These are phyloP conservation scores for Salix exigua DNA, from an alignment of 345 rosid species.

Conservation along the genomic window DNA sequence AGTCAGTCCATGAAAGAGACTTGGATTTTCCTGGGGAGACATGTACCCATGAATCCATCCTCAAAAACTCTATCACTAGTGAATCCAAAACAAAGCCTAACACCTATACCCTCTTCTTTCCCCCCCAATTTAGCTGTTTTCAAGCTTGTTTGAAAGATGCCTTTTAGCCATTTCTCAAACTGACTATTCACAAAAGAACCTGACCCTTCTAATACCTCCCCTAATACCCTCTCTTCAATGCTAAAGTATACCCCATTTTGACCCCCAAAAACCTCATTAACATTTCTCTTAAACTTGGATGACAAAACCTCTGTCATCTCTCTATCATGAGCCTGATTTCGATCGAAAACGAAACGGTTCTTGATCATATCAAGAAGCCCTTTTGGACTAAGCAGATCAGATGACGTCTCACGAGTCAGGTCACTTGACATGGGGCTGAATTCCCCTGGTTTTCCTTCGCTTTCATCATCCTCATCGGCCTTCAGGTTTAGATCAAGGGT, in stretches of 20 bases:
- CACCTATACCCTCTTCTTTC: conserved; percentile 32
- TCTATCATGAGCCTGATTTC: conserved; percentile 25
- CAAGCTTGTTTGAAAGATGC: conserved; percentile 57
- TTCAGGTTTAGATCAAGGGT: conserved; percentile 68
- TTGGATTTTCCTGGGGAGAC: conserved; percentile 55
- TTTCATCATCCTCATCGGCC: conserved; percentile 38
- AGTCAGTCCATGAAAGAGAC: conserved; percentile 33
- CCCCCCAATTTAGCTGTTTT: conserved; percentile 38
- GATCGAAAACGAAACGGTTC: conserved; percentile 47
- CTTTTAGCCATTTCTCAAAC: conserved; percentile 74
- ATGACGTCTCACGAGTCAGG: conserved; percentile 48
- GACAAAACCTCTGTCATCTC: conserved; percentile 36
- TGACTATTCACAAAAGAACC: conserved; percentile 36
- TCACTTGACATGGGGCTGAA: conserved; percentile 69
- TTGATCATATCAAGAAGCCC: conserved; percentile 51
- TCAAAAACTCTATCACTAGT: conserved; percentile 22
- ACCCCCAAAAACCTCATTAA: conserved; percentile 44
- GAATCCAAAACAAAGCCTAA: conserved; percentile 46
- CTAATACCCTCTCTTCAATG: conserved; percentile 49
- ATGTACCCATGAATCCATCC: conserved; percentile 46
- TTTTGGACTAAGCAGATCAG: conserved; percentile 18
- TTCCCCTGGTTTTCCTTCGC: conserved; percentile 37
- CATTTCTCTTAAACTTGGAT: conserved; percentile 35
- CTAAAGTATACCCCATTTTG: conserved; percentile 40
- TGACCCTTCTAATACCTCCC: conserved; percentile 39